Evolutionary conservation across 2,329 filamentous ascomycete genomes (phyloP), one percentile per base, ranked within the genome.

Genomic region (Fusarium napiforme): DNA sequence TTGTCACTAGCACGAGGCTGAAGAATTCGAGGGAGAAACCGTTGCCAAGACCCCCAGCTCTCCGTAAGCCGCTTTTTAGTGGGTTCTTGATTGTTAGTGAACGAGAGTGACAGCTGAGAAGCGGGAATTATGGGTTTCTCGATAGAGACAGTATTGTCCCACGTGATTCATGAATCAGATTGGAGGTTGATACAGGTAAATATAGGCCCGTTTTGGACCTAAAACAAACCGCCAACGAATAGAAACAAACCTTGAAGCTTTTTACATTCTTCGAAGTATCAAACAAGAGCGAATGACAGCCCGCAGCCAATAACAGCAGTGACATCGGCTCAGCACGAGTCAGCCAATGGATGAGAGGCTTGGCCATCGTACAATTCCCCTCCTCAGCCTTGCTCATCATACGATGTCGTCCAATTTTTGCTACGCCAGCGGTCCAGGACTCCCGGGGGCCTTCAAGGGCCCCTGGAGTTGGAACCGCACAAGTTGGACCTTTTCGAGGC

Each of bases 371-470:
- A 76, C 77, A 77, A 78, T 78, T 78, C 77, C 77, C 78, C 79
- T 80, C 77, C 72, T 64, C 76, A 82, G 81, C 81, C 81, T 82
- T 71, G 81, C 66, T 60, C 75, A 82, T 82, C 81, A 82, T 82
- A 82, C 81, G 81, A 82, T 81, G 76, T 80, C 73, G 71, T 57
- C 70, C 75, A 77, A 73, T 75, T 76, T 77, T 70, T 75, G 74
- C 69, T 78, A 76, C 75, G 75, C 75, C 76, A 76, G 76, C 75
- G 75, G 72, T 69, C 72, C 69, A 63, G 52, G 58, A 72, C 61
- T 75, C 61, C 72, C 61, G 69, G 69, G 69, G 72, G 23, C 59
- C 55, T 69, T 68, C 75, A 69, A 73, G 75, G 76, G 67, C 74
- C 76, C 76, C 76, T 77, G 72, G 71, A 59, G 57, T 37, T 65